phyloP scores from a whole-genome alignment of 352 stramenopile genomes.

The Phytopythium aichiense region DNA sequence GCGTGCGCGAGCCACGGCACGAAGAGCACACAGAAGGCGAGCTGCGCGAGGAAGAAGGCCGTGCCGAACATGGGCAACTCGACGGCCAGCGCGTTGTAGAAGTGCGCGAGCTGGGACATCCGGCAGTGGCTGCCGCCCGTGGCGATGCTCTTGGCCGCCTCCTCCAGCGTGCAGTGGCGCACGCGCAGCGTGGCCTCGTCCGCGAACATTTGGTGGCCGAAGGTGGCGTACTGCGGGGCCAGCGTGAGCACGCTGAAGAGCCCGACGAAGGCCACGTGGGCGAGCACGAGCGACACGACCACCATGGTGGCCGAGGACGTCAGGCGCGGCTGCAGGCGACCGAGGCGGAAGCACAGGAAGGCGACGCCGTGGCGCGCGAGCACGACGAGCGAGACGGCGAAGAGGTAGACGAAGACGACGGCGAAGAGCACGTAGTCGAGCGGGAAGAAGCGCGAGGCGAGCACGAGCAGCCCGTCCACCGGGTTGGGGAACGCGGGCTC shows the following conservation, averaged over 20 bases:
- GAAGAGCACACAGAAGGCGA: conserved; percentile 68
- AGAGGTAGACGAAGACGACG: conserved; percentile 76
- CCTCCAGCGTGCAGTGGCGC: conserved; percentile 59
- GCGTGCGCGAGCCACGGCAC: conserved; percentile 75
- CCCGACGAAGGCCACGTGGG: conserved; percentile 78
- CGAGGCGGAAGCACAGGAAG: conserved; percentile 76
- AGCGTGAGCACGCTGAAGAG: conserved; percentile 81
- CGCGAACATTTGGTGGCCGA: conserved; percentile 72
- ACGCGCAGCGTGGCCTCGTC: conserved; percentile 34
- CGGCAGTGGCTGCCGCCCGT: conserved; percentile 44
- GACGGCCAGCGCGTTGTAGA: conserved; percentile 75
- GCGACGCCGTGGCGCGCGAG: conserved; percentile 73
- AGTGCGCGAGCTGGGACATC: conserved; percentile 71
- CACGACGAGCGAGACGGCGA: conserved; percentile 68
- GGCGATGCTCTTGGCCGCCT: conserved; percentile 44
- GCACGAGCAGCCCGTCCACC: conserved; percentile 68
- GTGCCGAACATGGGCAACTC: conserved; percentile 71
- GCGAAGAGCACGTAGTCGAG: conserved; percentile 83
- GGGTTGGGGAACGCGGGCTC: conserved; percentile 60
- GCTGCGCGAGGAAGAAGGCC: conserved; percentile 70
- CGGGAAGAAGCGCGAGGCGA: conserved; percentile 70
- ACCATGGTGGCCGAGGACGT: conserved; percentile 75
- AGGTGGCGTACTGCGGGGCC: conserved; percentile 81
- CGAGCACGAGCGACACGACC: conserved; percentile 70
- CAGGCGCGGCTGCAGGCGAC: conserved; percentile 61